Conservation (phyloP, 108 stramenopile species). For the Cylindrotheca fusiformis region DNA sequence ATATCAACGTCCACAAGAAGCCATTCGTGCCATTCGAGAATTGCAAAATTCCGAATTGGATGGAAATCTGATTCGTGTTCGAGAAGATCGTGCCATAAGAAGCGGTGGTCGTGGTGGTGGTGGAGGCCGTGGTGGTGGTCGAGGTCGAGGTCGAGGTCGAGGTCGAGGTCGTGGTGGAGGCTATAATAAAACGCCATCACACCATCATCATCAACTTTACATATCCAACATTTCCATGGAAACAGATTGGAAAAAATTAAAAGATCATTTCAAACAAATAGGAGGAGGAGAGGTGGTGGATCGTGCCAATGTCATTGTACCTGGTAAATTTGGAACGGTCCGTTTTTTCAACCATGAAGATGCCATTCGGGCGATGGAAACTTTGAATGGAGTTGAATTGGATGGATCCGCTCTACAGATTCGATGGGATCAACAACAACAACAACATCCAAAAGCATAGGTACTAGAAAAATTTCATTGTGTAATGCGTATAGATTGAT, state of each 20-base stretch:
- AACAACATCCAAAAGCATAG: too few species aligned
- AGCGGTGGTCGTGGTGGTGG: conserved; percentile 42
- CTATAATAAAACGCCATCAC: conserved; percentile 3
- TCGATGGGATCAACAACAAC: conserved; percentile 52
- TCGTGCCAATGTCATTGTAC: conserved; percentile 72
- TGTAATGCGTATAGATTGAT: too few species aligned
- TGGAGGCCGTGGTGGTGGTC: conserved; percentile 35
- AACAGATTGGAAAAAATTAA: conserved; percentile 81
- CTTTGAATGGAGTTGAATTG: conserved; percentile 78
- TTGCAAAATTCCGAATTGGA: conserved; percentile 79
- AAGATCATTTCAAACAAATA: conserved; percentile 81
- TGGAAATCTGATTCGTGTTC: conserved; percentile 80
- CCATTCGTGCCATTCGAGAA: conserved; percentile 80
- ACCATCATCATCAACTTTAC: conserved; percentile 54
- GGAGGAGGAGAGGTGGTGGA: conserved; percentile 81
- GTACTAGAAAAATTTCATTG: too few species aligned
- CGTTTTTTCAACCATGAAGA: conserved; percentile 76
- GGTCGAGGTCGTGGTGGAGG: conserved; percentile 23
- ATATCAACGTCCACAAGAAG: conserved; percentile 86
- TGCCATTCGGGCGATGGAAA: conserved; percentile 76
- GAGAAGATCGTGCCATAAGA: conserved; percentile 70
- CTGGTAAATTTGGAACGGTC: conserved; percentile 80
- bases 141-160: conserved; percentile 24
- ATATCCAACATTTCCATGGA: conserved; percentile 85
- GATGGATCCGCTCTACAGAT: conserved; percentile 74